A percentile compares a stretch with the other conserved stretches of the same genome.
phyloP scores from a whole-genome alignment of 345 rosid species.

The Hibiscus trionum region DNA sequence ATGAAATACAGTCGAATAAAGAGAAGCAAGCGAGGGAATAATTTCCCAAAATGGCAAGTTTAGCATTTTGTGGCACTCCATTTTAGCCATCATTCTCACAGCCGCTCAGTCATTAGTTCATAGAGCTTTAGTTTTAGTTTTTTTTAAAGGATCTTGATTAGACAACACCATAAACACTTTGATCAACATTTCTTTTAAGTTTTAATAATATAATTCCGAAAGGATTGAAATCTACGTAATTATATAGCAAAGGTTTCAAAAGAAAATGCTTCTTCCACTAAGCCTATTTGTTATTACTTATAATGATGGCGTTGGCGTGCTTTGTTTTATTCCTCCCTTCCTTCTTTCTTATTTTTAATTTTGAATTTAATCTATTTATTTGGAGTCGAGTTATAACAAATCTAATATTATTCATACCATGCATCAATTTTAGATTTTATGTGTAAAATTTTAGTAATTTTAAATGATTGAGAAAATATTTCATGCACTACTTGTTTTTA shows the following conservation, averaged over 20 bases:
- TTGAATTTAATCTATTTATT: too few species aligned
- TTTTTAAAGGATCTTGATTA: conserved; percentile 17
- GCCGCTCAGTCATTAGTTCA: conserved; percentile 17
- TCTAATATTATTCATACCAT: too few species aligned
- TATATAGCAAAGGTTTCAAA: not conserved
- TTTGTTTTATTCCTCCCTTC: not conserved
- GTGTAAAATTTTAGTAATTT: too few species aligned
- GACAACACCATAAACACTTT: conserved; percentile 32
- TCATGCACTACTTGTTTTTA: too few species aligned
- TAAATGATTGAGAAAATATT: too few species aligned
- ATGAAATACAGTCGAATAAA: not conserved
- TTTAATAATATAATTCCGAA: not conserved
- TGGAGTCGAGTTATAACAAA: too few species aligned
- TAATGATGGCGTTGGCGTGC: not conserved
- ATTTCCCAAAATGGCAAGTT: conserved; percentile 26
- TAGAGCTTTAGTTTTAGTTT: not conserved
- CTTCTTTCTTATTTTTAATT: not conserved
- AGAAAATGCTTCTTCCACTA: conserved; percentile 32
- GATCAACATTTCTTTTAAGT: not conserved
- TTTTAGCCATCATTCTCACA: conserved; percentile 10
- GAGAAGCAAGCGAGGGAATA: conserved; percentile 22
- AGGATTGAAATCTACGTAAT: not conserved
- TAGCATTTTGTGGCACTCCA: not conserved
- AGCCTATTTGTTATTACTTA: conserved; percentile 6
- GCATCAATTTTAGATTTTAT: too few species aligned